phyloP scores from a whole-genome alignment of 1,284 basidiomycete genomes.

The Austroboletus rostrupii region DNA sequence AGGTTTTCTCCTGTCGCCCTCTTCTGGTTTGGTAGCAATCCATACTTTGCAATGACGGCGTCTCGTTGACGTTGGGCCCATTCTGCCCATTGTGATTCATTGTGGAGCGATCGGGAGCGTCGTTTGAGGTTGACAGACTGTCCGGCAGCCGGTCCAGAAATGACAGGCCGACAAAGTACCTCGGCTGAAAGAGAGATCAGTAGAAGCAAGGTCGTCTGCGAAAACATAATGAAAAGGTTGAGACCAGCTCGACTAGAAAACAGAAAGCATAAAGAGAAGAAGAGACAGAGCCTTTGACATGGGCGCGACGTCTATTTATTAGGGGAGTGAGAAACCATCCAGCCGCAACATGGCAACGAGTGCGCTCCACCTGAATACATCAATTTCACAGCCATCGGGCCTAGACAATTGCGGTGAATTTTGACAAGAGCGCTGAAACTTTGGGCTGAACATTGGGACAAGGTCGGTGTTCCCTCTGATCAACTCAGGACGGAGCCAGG shows the following conservation, averaged over 20 bases:
- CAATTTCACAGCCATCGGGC: too few species aligned
- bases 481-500: too few species aligned
- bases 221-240: slow-evolving; percentile 12
- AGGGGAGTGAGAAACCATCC: too few species aligned
- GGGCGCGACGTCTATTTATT: too few species aligned
- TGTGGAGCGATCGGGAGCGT: slow-evolving; percentile 11
- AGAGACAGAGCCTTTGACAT: too few species aligned
- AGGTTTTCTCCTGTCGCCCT: slow-evolving; percentile 29
- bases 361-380: too few species aligned
- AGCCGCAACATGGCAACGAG: too few species aligned
- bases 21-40: slow-evolving; percentile 8
- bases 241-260: slow-evolving; percentile 10
- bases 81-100: slow-evolving; percentile 18
- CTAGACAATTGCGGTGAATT: too few species aligned
- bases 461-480: too few species aligned
- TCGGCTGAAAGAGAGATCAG: slow-evolving; percentile 13
- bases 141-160: slow-evolving; percentile 8
- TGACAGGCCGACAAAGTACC: slow-evolving; percentile 11
- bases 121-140: slow-evolving; percentile 21
- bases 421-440: too few species aligned
- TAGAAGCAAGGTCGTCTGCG: slow-evolving; percentile 5
- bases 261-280: slow-evolving; percentile 1
- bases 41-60: slow-evolving; percentile 20
- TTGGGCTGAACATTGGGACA: too few species aligned
- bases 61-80: slow-evolving; percentile 30